Evolutionary conservation across 75 land plant species (phyloP), one percentile per base, ranked within the genome.

Genomic region (Cryptomeria japonica): DNA sequence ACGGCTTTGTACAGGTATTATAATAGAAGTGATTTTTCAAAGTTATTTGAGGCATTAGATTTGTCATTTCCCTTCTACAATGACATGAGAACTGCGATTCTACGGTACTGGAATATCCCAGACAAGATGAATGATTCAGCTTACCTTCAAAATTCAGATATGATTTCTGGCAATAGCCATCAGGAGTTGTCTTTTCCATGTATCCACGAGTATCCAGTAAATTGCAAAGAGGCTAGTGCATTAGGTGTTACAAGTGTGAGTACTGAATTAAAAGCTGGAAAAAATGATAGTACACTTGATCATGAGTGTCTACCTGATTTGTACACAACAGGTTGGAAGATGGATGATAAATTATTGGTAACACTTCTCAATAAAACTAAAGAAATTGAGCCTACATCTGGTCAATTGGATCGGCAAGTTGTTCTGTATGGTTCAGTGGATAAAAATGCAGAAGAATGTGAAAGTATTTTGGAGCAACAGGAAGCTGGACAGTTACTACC

Each of bases 1-100:
- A 89, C 91, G 70, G 53, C 88, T 56, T 84, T 73, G 55, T 80
- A 87, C 70, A 92, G 90, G 88, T 97, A 97, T 85, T 97, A 97
- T 84, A 93, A 91, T 49, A 86, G 46, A 46, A 53, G 87, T 88
- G 96, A 96, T 85, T 87, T 94, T 46, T 86, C 80, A 56, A 87
- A 75, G 56, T 93, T 97, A 25, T 79, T 96, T 18, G 86, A 87
- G 32, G 73, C 78, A 16, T 89, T 97, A 76, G 86, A 85, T 80
- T 90, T 88, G 12, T 88, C 88, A 44, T 88, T 13, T 32, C 84
- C 86, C 34, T 28, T 88, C 7, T 96, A 94, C 87, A 85, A 75
- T 37, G 88, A 86, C 32, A 89, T 97, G 58, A 89, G 91, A 82
- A 84, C 44, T 42, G 90, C 87, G 78, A 94, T 97, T 76, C 64